Conservation (phyloP, 805 yeast species). For the Metschnikowia santaceciliae region DNA sequence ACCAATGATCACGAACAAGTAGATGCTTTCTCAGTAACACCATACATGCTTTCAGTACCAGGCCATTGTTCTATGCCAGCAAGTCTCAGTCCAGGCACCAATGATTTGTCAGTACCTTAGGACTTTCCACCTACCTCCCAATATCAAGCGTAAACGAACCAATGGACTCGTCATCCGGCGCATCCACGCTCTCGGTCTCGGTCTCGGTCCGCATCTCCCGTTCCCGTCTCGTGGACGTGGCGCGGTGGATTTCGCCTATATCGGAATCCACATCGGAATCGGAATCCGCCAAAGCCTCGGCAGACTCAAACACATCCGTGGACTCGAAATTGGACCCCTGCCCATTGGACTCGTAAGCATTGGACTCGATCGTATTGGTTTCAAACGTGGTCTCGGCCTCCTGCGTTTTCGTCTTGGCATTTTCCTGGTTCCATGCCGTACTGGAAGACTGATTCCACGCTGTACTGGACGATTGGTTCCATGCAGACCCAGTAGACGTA, state of each 20-base stretch:
- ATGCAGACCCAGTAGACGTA: background rate
- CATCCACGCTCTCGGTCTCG: background rate
- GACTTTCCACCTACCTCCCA: background rate
- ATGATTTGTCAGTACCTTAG: no score
- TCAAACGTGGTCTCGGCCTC: background rate
- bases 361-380: background rate
- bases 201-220: background rate
- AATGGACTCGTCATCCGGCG: slow-evolving; percentile 5
- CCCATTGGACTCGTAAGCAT: no score
- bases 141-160: slow-evolving; percentile 17
- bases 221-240: slow-evolving; percentile 23
- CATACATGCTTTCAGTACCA: no score
- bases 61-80: no score
- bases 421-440: background rate
- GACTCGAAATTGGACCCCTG: no score
- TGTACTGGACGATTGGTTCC: slow-evolving; percentile 1
- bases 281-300: slow-evolving; percentile 8
- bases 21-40: no score
- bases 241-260: slow-evolving; percentile 41
- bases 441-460: background rate
- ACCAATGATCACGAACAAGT: no score
- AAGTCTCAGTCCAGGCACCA: no score
- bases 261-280: slow-evolving; percentile 44
- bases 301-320: no score
- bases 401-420: background rate